Conservation (phyloP, 139 green algal species). For the Picochlorum costavermella region DNA sequence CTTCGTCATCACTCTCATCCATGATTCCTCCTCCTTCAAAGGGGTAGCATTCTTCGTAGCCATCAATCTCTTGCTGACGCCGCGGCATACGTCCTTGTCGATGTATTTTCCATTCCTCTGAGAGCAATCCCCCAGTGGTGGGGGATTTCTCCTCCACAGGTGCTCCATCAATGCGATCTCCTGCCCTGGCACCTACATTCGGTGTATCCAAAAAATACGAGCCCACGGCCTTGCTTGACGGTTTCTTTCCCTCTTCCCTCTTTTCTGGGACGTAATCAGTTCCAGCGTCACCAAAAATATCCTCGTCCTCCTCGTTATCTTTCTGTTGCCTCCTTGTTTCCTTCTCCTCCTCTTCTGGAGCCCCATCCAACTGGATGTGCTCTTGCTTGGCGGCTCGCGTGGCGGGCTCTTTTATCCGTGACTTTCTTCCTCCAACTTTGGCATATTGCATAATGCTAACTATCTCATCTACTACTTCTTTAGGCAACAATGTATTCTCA, state of each 20-base stretch:
- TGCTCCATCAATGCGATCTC: background rate
- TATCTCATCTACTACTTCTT: slow-evolving; percentile 41
- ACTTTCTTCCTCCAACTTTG: slow-evolving; percentile 11
- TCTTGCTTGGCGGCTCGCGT: background rate
- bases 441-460: slow-evolving; percentile 86
- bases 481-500: background rate
- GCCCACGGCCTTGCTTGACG: background rate
- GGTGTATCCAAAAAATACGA: slow-evolving; percentile 4
- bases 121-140: background rate
- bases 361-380: background rate
- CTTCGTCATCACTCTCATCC: slow-evolving; percentile 27
- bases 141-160: background rate
- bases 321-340: slow-evolving; percentile 34
- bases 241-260: background rate
- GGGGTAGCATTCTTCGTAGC: slow-evolving; percentile 34
- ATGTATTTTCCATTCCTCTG: background rate
- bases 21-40: slow-evolving; percentile 12
- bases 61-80: slow-evolving; percentile 13
- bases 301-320: slow-evolving; percentile 54
- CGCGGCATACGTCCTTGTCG: background rate
- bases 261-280: slow-evolving; percentile 70
- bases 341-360: background rate
- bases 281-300: slow-evolving; percentile 90
- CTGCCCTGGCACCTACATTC: background rate
- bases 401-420: background rate